Evolutionary conservation across 2,329 filamentous ascomycete species (phyloP), one percentile per base, ranked within the genome.

Genomic region (Exutisphaerella laricina): DNA sequence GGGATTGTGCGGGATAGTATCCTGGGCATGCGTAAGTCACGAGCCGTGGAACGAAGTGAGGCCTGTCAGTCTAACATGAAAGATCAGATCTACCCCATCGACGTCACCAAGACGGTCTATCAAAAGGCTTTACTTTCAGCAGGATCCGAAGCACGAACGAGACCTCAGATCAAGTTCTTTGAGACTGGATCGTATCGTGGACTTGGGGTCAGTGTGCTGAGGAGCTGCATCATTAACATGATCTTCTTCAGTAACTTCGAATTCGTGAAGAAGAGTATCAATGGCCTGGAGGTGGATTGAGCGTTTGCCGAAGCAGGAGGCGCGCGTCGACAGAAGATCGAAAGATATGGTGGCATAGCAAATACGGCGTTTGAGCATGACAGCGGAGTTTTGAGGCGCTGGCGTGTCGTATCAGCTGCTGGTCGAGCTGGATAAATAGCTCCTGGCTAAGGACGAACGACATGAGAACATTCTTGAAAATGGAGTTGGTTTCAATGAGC

Each of bases 211-310:
- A 89, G 85, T 26, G 89, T 92, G 80, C 77, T 79, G 53, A 80
- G 87, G 43, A 89, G 85, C 9, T 88, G 84, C 57, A 73, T 87
- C 39, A 81, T 92, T 55, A 94, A 94, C 62, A 85, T 86, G 53
- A 85, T 94, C 57, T 94, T 94, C 73, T 94, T 94, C 69, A 88
- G 85, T 31, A 84, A 82, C 28, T 94, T 92, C 62, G 87, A 94
- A 67, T 82, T 87, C 57, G 76, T 86, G 57, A 92, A 92, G 66
- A 75, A 73, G 58, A 62, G 64, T 38, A 71, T 75, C 61, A 75
- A 75, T 42, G 50, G 48, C 21, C 47, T 60, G 41, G 55, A 60
- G 25, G 43, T 47, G 5, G 33, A 35, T 18, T 33, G 30, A 32
- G 13, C 7, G 3, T 6, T 31, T 7, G 28, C 6, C 3, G 28